Evolutionary conservation across 2,329 filamentous ascomycete species (phyloP), one percentile per base, ranked within the genome.

Genomic region (Aspergillus sp.): DNA sequence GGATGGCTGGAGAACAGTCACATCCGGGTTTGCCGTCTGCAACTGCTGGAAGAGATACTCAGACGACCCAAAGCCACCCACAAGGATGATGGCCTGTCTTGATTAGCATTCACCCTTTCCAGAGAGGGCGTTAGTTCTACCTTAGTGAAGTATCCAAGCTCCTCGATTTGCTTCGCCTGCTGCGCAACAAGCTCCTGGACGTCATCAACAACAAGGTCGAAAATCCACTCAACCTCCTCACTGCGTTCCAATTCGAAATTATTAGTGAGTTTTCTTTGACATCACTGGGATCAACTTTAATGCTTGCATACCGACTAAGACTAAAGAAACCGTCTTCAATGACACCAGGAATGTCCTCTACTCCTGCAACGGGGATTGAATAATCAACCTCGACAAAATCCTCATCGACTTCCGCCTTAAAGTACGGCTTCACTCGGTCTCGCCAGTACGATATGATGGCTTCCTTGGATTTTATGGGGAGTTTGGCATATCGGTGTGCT

Each of bases 41-140:
- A 70, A 42, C 2, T 54, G 53, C 6, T 50, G 46, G 38, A 56
- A 62, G 7, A 71, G 61, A 44, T 67, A 70, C 11, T 58, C 57
- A 3, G 59, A 69, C 4, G 56, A 47, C 1, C 68, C 68, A 30
- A 70, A 66, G 0, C 68, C 68, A 2, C 67, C 67, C 0, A 70
- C 67, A 0, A 71, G 56, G 7, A 69, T 44, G 5, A 71, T 64
- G 0, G 61, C 56, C 53, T 59, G 29, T 2, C 13, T 12, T 5
- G 10, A 4, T 27, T n/a, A 19, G 32, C 29, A 5, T 33, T 10
- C 6, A 2, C 2, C 2, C 29, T 10, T 40, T 19, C 27, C 1
- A 3, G 1, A 31, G 8, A 13, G 19, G 19, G 9, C 35, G 30
- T 35, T 7, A 3, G 7, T 13, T 5, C 36, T 8, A 51, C 55